These are phyloP conservation scores for Penicillium corylophilum DNA, from an alignment of 2,329 filamentous ascomycete genomes.

Conservation along the genomic window DNA sequence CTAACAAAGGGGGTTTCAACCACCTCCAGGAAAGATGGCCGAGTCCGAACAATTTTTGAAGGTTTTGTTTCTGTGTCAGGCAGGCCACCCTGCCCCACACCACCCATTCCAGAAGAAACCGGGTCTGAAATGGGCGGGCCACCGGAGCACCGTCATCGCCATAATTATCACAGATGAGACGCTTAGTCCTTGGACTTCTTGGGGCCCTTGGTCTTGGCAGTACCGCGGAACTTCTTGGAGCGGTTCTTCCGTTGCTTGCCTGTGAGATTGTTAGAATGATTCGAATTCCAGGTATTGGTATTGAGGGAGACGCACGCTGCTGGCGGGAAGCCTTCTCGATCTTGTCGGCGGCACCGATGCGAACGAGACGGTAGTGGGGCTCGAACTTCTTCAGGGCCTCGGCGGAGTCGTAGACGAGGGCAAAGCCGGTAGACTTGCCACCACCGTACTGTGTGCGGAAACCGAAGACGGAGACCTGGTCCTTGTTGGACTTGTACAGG, in stretches of 20 bases:
- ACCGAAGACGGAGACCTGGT: constrained; percentile 96
- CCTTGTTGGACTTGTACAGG: constrained; percentile 98
- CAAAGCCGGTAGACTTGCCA: constrained; percentile 99
- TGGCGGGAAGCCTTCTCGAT: constrained; percentile 97
- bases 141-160: constrained; percentile 29
- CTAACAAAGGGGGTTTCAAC: neutral
- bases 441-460: constrained; percentile 99
- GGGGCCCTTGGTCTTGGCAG: constrained; percentile 96
- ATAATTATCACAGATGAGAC: constrained; percentile 19
- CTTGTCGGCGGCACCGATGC: constrained; percentile 89
- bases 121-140: constrained; percentile 22
- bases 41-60: constrained; percentile 5
- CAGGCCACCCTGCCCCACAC: constrained; percentile 4
- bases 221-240: constrained; percentile 96
- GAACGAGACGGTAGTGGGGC: constrained; percentile 94
- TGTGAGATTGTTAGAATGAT: constrained; percentile 47
- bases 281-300: constrained; percentile 1
- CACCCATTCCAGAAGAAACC: constrained; percentile 9
- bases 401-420: constrained; percentile 95
- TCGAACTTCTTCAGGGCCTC: constrained; percentile 99
- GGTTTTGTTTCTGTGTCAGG: constrained; percentile 1
- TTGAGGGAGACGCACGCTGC: constrained; percentile 75
- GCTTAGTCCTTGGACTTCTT: constrained; percentile 87
- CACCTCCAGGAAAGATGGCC: constrained; percentile 4
- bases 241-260: constrained; percentile 99